Evolutionary conservation across 192 early-diverging fungal genomes (phyloP), one percentile per base, ranked within the genome.

Genomic region (Coemansia sp.): DNA sequence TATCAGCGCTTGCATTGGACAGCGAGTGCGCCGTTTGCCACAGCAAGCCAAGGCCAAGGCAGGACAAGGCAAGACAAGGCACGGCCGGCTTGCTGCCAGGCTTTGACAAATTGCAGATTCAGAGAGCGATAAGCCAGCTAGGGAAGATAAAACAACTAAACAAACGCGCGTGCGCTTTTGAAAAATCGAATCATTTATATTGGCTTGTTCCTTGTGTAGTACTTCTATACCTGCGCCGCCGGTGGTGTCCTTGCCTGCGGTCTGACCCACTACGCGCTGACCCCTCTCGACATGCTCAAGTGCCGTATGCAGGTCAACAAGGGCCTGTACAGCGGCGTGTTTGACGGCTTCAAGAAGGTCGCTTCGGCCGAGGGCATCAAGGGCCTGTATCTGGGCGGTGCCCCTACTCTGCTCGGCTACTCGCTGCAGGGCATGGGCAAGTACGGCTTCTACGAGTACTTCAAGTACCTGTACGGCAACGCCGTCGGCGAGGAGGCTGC

Each of bases 391-490:
- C 91, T 89, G 35, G 93, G 93, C 48, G 81, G 86, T 25, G 83
- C 77, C 9, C 92, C 93, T 24, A 95, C 92, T 16, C 73, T 91
- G 29, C 60, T 91, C 36, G 93, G 93, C 19, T 95, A 95, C 82
- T 92, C 89, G 47, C 62, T 87, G 53, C 92, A 94, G 78, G 92
- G 92, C 65, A 79, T 85, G 65, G 85, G 88, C 83, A 95, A 95
- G 82, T 95, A 91, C 77, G 93, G 93, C 24, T 86, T 92, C 54
- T 93, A 94, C 81, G 93, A 95, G 78, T 69, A 88, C 64, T 95
- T 93, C 85, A 95, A 95, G 80, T 85, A 89, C 75, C 72, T 80
- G 60, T 91, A 88, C 63, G 67, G 82, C 51, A 68, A 75, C 36
- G 9, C 84, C 9, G 86, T 75, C 36, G 88, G 88, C 61, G 87